Conservation (phyloP, 2,329 filamentous ascomycete species). For the Dendrostoma leiphaemia region DNA sequence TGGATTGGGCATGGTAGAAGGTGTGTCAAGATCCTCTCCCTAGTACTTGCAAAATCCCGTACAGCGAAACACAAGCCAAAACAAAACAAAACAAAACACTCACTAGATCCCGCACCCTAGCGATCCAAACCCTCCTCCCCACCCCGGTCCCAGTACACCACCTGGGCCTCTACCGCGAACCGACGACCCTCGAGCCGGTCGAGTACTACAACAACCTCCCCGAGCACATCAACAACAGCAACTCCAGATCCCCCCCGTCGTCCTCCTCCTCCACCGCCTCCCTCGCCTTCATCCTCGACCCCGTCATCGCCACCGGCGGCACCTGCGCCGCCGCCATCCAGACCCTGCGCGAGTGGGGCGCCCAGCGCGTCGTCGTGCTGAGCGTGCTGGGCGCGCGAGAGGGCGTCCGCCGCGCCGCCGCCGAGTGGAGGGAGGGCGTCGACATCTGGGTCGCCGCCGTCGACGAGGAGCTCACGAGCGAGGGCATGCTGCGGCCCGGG, state of each 20-base stretch:
- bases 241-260: constrained; percentile 28
- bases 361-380: constrained; percentile 75
- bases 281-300: constrained; percentile 77
- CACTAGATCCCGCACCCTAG: constrained; percentile 37
- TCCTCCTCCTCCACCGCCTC: constrained; percentile 35
- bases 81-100: neutral
- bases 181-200: constrained; percentile 80
- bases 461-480: constrained; percentile 70
- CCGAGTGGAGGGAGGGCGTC: constrained; percentile 73
- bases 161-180: constrained; percentile 91
- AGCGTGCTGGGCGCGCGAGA: constrained; percentile 69
- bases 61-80: neutral
- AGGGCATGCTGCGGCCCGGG: constrained; percentile 88
- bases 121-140: constrained; percentile 80
- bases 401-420: constrained; percentile 70
- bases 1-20: constrained; percentile 87
- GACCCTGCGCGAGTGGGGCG: constrained; percentile 86
- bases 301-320: constrained; percentile 89
- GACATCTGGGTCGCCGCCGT: constrained; percentile 82
- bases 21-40: constrained; percentile 44
- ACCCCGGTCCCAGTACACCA: constrained; percentile 81
- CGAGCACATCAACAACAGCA: constrained; percentile 54
- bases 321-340: constrained; percentile 89
- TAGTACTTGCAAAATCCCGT: neutral
- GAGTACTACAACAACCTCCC: constrained; percentile 99